These are phyloP conservation scores for Centrapalus pauciflorus DNA, from an alignment of 129 eudicot genomes.

Conservation along the genomic window DNA sequence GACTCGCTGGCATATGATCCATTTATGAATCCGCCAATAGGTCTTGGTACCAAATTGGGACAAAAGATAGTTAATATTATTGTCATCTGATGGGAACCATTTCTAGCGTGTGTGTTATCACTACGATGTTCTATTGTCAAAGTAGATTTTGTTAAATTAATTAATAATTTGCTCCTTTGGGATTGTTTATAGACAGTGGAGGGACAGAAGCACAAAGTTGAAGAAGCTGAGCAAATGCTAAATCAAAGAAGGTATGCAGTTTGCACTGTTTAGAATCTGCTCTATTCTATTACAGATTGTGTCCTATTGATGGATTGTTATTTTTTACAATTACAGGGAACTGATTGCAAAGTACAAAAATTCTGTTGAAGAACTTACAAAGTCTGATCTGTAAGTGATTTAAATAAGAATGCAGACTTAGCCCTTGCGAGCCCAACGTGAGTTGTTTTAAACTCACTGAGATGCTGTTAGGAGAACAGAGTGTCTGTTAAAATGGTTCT, in stretches of 20 bases:
- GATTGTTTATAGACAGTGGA: slow-evolving; percentile 67
- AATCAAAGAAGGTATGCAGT: slow-evolving; percentile 65
- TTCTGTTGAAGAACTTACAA: slow-evolving; percentile 75
- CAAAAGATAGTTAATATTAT: neutral
- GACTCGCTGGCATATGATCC: neutral
- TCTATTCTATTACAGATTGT: neutral
- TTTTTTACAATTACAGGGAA: slow-evolving; percentile 45
- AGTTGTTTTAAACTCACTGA: neutral
- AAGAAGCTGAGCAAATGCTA: slow-evolving; percentile 71
- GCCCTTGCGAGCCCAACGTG: neutral
- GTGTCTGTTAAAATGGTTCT: neutral
- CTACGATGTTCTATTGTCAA: neutral
- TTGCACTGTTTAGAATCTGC: neutral
- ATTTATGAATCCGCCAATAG: neutral
- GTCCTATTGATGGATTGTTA: neutral
- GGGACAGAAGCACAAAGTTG: slow-evolving; percentile 73
- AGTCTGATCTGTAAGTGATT: slow-evolving; percentile 39
- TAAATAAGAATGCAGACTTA: slow-evolving; percentile 1
- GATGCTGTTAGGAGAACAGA: too few relatives aligned
- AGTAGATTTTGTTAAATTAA: neutral
- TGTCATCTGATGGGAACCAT: neutral
- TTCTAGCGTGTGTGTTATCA: neutral
- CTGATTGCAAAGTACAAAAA: slow-evolving; percentile 55
- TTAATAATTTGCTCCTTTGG: neutral
- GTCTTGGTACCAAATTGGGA: neutral